phyloP scores from a whole-genome alignment of 768 basidiomycete species.

The Leccinum imitatum region DNA sequence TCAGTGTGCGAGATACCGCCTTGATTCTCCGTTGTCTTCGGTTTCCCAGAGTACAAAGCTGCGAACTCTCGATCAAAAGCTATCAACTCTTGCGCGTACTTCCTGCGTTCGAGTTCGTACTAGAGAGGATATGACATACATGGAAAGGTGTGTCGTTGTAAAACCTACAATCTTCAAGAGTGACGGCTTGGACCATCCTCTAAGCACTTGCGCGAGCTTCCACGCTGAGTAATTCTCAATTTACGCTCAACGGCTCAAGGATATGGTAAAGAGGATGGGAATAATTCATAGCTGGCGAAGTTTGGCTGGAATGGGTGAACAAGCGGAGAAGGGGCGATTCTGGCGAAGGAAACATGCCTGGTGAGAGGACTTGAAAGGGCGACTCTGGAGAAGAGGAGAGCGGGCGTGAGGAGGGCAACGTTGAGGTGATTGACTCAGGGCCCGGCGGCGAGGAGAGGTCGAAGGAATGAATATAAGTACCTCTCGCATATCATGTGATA shows the following conservation, averaged over 20 bases:
- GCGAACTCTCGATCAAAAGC: slow-evolving; percentile 67
- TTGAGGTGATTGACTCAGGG: too few relatives aligned
- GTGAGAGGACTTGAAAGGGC: too few relatives aligned
- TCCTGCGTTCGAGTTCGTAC: slow-evolving; percentile 70
- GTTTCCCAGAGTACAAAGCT: slow-evolving; percentile 66
- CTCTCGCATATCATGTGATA: too few relatives aligned
- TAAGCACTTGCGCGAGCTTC: slow-evolving; percentile 49
- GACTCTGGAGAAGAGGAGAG: too few relatives aligned
- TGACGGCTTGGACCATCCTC: slow-evolving; percentile 38
- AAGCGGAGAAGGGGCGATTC: too few relatives aligned
- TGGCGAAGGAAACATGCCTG: too few relatives aligned
- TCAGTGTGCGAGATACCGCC: slow-evolving; percentile 36
- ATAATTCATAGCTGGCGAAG: slow-evolving; percentile 51
- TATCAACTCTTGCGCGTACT: slow-evolving; percentile 72
- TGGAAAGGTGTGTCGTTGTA: not conserved
- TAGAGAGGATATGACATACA: slow-evolving; percentile 24
- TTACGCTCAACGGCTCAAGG: slow-evolving; percentile 35
- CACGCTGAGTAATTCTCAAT: slow-evolving; percentile 46
- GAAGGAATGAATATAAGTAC: too few relatives aligned
- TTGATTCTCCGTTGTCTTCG: slow-evolving; percentile 43
- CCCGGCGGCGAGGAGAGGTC: too few relatives aligned
- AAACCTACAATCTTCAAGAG: slow-evolving; percentile 42
- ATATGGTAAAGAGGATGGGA: slow-evolving; percentile 56
- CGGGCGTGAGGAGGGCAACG: too few relatives aligned
- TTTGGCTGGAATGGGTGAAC: too few relatives aligned